These are phyloP conservation scores for Breynia disticha DNA, from an alignment of 441 rosid species.

Conservation along the genomic window DNA sequence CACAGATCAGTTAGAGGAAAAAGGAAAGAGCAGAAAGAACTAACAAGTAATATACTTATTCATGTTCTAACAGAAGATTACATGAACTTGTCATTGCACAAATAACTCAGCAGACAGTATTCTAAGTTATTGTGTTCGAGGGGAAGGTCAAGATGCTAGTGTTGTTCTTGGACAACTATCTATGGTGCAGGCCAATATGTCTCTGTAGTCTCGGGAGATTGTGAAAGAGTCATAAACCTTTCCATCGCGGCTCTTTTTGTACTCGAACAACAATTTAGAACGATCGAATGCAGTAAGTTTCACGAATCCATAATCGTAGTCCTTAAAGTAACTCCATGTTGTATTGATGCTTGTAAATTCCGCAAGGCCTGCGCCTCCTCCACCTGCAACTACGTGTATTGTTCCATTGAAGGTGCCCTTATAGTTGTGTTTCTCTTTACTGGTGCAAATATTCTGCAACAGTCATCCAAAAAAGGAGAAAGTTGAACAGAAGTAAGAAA, in stretches of 20 bases:
- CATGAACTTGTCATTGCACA: too few relatives aligned
- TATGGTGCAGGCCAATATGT: constrained; percentile 49
- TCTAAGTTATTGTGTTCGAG: too few relatives aligned
- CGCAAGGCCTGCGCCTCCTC: constrained; percentile 68
- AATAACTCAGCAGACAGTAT: too few relatives aligned
- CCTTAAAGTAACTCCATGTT: constrained; percentile 56
- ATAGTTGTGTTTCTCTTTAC: constrained; percentile 40
- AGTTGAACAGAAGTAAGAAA: background rate
- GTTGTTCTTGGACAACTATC: constrained; percentile 63
- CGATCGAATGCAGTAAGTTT: constrained; percentile 60
- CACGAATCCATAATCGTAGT: constrained; percentile 57
- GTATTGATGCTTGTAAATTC: constrained; percentile 43
- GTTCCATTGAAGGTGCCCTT: constrained; percentile 60
- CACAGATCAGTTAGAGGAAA: too few relatives aligned
- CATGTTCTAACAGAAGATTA: too few relatives aligned
- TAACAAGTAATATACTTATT: too few relatives aligned
- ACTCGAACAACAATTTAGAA: constrained; percentile 58
- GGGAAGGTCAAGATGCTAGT: constrained; percentile 34
- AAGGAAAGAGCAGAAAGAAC: too few relatives aligned
- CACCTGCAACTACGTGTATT: constrained; percentile 76
- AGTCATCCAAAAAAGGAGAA: background rate
- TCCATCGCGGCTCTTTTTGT: constrained; percentile 78
- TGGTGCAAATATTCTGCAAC: constrained; percentile 55
- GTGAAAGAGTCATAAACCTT: constrained; percentile 61
- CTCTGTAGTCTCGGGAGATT: constrained; percentile 58